Evolutionary conservation across 2,329 filamentous ascomycete genomes (phyloP).

Genomic region (Aureobasidium sp.): DNA sequence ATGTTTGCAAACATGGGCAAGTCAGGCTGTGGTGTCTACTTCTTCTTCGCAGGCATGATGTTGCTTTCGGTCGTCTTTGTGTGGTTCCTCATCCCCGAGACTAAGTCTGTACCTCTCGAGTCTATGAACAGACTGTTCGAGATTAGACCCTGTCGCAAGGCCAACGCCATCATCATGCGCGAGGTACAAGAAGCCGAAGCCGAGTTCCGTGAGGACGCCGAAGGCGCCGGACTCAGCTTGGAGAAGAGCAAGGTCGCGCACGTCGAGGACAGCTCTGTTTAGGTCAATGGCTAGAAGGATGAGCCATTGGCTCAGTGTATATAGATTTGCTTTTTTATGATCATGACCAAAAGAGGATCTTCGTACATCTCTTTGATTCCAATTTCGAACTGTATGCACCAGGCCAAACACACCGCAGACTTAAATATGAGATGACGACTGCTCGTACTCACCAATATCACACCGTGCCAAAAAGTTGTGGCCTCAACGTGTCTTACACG

Average conservation of each 20-base stretch:
- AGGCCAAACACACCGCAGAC: too few relatives aligned
- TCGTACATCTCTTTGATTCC: background rate
- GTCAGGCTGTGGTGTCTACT: constrained; percentile 43
- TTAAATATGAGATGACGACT: too few relatives aligned
- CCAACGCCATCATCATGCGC: constrained; percentile 43
- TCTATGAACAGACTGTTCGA: constrained; percentile 53
- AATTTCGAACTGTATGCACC: too few relatives aligned
- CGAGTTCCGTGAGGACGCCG: constrained; percentile 18
- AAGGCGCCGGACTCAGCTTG: constrained; percentile 11
- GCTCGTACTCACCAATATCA: background rate
- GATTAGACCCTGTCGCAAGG: constrained; percentile 45
- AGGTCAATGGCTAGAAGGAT: background rate
- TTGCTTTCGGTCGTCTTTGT: constrained; percentile 50
- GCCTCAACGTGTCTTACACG: background rate
- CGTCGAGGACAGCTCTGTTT: constrained; percentile 4
- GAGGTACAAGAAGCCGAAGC: constrained; percentile 28
- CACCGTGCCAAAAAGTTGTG: background rate
- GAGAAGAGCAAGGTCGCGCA: constrained; percentile 16
- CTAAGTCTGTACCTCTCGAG: constrained; percentile 52
- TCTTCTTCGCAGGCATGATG: constrained; percentile 56
- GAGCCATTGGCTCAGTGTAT: background rate
- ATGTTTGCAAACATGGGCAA: constrained; percentile 57
- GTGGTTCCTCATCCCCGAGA: constrained; percentile 49
- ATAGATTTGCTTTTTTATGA: background rate
- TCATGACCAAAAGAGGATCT: background rate